These are phyloP conservation scores for Mycena rebaudengoi DNA, from an alignment of 768 basidiomycete genomes.

Conservation along the genomic window DNA sequence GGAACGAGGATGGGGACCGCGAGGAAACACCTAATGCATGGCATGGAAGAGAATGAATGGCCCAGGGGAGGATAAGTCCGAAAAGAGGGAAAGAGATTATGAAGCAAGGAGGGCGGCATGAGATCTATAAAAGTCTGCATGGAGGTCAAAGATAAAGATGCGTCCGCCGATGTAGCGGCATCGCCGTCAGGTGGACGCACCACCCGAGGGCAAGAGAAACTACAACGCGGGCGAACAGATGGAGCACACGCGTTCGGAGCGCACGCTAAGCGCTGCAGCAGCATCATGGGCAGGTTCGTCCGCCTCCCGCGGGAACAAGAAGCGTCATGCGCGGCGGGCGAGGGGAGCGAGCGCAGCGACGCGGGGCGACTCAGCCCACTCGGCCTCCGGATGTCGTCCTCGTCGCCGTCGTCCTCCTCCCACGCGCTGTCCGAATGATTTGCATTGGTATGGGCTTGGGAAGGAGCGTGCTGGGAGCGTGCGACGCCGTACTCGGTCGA, in stretches of 20 bases:
- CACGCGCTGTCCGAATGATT: no score
- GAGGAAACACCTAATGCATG: no score
- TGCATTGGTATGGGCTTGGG: no score
- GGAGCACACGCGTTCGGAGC: not conserved
- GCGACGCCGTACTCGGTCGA: no score
- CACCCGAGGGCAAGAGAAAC: not conserved
- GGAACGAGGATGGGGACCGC: no score
- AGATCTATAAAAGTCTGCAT: not conserved
- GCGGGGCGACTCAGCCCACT: constrained; percentile 15
- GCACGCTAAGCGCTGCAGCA: not conserved
- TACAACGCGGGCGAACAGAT: not conserved
- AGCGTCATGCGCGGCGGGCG: not conserved
- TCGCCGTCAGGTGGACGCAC: no score
- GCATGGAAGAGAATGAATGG: no score
- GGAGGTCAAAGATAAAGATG: no score
- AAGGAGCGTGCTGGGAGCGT: no score
- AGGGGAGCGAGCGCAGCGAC: not conserved
- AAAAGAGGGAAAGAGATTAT: no score
- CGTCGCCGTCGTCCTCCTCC: constrained; percentile 18
- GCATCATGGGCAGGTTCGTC: not conserved
- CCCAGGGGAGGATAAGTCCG: no score
- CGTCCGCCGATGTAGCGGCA: no score
- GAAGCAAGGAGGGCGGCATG: not conserved
- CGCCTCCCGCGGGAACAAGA: not conserved
- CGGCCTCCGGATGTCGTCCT: constrained; percentile 23